Percentiles rank a stretch among this genome's conserved stretches.
Evolutionary conservation across 2,329 filamentous ascomycete species (phyloP).

Genomic region (Monilinia fructicola): DNA sequence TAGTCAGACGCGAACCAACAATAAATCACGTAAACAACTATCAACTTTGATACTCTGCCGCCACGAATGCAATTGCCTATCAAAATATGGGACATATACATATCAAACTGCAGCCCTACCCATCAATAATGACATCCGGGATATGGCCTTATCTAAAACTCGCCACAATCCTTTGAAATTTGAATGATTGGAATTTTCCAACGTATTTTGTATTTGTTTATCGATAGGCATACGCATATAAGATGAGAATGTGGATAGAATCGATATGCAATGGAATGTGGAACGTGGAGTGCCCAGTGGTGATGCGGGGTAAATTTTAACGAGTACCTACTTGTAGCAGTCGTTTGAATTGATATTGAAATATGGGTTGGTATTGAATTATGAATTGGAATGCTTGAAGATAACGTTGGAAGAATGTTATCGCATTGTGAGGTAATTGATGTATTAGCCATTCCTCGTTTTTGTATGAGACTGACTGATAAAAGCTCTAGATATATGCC

Average conservation of each 20-base stretch:
- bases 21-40: too few relatives aligned
- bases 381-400: background rate
- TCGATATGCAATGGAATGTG: slow-evolving; percentile 1
- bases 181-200: background rate
- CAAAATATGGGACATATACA: background rate
- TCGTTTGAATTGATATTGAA: background rate
- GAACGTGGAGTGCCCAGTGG: background rate
- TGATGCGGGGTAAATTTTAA: background rate
- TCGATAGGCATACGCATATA: background rate
- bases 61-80: background rate
- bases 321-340: too few relatives aligned
- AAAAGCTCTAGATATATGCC: too few relatives aligned
- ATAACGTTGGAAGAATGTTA: background rate
- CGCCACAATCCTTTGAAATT: background rate
- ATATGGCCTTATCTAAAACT: slow-evolving; percentile 1
- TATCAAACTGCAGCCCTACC: background rate
- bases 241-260: background rate
- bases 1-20: too few relatives aligned
- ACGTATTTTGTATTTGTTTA: background rate
- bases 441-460: background rate
- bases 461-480: background rate
- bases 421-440: background rate
- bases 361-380: background rate
- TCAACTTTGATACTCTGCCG: background rate
- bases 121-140: background rate